phyloP scores from a whole-genome alignment of 1,284 basidiomycete genomes.

The Vanrija humicola region DNA sequence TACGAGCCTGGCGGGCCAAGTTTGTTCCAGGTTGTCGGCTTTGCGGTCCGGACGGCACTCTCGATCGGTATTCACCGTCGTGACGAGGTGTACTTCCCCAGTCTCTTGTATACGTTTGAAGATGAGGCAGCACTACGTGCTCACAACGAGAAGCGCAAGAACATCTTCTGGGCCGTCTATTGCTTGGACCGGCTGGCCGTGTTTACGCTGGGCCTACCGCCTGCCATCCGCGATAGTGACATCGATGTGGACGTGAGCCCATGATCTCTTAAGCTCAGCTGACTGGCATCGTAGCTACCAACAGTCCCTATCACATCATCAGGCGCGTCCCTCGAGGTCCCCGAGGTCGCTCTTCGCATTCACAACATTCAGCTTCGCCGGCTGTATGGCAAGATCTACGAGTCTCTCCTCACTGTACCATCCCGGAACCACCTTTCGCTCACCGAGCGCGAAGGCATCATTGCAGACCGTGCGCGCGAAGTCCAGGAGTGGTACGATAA shows the following conservation, averaged over 20 bases:
- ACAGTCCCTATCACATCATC: background rate
- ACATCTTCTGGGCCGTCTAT: constrained; percentile 15
- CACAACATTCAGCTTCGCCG: constrained; percentile 3
- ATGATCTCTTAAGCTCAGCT: too few species aligned
- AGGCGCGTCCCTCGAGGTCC: too few species aligned
- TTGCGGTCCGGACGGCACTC: constrained; percentile 11
- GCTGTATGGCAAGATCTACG: constrained; percentile 5
- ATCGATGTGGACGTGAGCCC: constrained; percentile 15
- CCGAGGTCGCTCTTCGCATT: background rate
- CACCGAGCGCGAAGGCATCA: constrained; percentile 4
- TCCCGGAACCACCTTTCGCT: background rate
- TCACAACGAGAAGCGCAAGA: constrained; percentile 6
- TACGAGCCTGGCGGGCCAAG: constrained; percentile 7
- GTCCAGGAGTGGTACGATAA: constrained; percentile 7
- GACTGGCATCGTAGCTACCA: background rate
- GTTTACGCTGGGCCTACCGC: constrained; percentile 4
- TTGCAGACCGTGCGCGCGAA: constrained; percentile 1
- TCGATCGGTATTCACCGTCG: constrained; percentile 7
- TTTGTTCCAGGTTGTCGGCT: constrained; percentile 5
- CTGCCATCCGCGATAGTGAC: constrained; percentile 8
- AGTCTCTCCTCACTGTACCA: constrained; percentile 1
- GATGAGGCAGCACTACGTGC: background rate
- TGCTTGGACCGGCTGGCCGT: constrained; percentile 9
- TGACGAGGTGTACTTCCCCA: constrained; percentile 8
- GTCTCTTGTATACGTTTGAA: background rate